These are phyloP conservation scores for Kwoniella dendrophila DNA, from an alignment of 768 basidiomycete species.

Conservation along the genomic window DNA sequence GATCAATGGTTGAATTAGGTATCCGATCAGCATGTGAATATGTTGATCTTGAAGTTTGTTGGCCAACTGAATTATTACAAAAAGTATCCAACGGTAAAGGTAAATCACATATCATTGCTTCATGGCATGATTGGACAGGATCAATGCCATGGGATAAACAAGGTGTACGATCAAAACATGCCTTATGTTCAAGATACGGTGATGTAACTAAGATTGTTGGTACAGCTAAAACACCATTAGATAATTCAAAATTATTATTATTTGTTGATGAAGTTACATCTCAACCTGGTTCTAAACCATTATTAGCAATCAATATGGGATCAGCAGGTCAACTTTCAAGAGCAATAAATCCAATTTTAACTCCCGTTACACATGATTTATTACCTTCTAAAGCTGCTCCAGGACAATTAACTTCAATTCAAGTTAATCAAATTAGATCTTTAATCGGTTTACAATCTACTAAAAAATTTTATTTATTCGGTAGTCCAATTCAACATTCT, in stretches of 20 bases:
- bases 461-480: conserved; percentile 80
- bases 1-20: conserved; percentile 75
- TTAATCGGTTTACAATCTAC: conserved; percentile 77
- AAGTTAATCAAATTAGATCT: conserved; percentile 80
- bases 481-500: conserved; percentile 81
- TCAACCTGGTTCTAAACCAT: conserved; percentile 67
- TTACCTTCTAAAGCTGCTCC: conserved; percentile 87
- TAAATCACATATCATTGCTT: conserved; percentile 77
- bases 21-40: conserved; percentile 86
- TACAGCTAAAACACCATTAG: conserved; percentile 71
- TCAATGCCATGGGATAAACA: conserved; percentile 75
- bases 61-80: conserved; percentile 67
- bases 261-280: conserved; percentile 65
- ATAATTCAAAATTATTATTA: conserved; percentile 75
- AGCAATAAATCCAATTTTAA: conserved; percentile 80
- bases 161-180: conserved; percentile 70
- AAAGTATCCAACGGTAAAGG: conserved; percentile 69
- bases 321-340: conserved; percentile 81
- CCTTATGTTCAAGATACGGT: conserved; percentile 67
- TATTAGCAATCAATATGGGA: conserved; percentile 96
- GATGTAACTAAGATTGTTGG: conserved; percentile 93
- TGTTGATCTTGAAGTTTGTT: conserved; percentile 83
- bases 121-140: conserved; percentile 94
- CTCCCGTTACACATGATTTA: conserved; percentile 84
- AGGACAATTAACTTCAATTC: conserved; percentile 83